Base-by-base conservation (phyloP, 2,329 filamentous ascomycete species). In the Cercospora zeina region DNA sequence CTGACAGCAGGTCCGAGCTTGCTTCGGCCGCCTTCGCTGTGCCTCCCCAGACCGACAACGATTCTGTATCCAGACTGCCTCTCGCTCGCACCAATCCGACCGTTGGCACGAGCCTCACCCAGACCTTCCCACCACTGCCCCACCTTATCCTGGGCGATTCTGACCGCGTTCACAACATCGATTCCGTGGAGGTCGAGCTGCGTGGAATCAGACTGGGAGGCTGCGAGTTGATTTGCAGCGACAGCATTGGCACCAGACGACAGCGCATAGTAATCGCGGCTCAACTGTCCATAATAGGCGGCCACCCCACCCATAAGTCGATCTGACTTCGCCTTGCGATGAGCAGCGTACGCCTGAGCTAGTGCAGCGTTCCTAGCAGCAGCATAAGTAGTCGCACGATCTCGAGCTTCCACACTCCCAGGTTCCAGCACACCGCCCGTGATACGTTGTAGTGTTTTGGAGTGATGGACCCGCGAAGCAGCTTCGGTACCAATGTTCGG, bases 121-220 rank as follows among this genome's bases (percentile, higher is more conserved):
- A 91, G 77, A 0, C 77, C 77, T 16, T 85, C 78, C 93, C 92
- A 97, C 93, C 93, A 97, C 9, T 73, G 74, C 66, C 83, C 81
- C 0, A 89, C 88, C 37, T 82, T 83, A 51, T 87, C 82, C 31
- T 84, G 82, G 1, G 90, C 87, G 66, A 97, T 96, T 2, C 90
- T 82, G 31, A 92, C 86, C 1, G 89, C 93, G 73, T 96, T 90
- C 54, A 86, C 81, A 1, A 97, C 92, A 49, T 83, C 87, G 4
- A 96, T 86, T 5, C 91, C 91, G 74, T 97, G 93, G 27, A 97
- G 79, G 74, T 97, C 93, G 7, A 96, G 80, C 19, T 82, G 78
- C 1, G 76, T 80, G 1, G 74, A 63, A 0, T 64, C 64, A 55
- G 90, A 93, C 71, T 92, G 88, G 9, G 77, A 73, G 10, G 87